Base-by-base conservation (phyloP, 805 yeast species). In the Ogataea trehalophila region DNA sequence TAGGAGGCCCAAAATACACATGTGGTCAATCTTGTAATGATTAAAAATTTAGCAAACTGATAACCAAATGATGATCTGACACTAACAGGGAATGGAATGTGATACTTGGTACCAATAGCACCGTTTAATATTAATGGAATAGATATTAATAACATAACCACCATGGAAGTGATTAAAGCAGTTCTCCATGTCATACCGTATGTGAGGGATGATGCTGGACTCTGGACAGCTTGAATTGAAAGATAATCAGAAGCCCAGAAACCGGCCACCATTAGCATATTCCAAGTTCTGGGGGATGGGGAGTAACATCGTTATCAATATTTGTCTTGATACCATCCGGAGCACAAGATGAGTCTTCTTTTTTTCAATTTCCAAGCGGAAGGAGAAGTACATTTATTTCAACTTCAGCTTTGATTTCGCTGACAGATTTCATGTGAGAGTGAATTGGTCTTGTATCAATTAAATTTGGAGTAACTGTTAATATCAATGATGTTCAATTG, bases 81-180 rank as follows among this genome's bases (percentile, higher is more conserved):
- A 26, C 54, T 54, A 2, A 68, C 52, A 6, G 73, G 68, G 51
- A 68, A 69, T 2, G 71, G 70, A 16, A 69, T 59, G 34, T 68
- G 69, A 14, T 63, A 60, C 33, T 53, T 57, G 6, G 71, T 66
- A 41, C 72, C 72, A 42, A 63, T 57, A 6, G 58, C 59, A 41
- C 66, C 67, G 44, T 64, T 62, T 8, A 62, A 41, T 17, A 55
- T 49, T 23, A 58, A 43, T 15, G 55, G 58, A 13, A 52, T 20
- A 33, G 59, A 58, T 26, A 58, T 55, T 17, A 56, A 41, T 11
- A 55, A 34, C 51, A 55, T 53, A 22, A 60, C 62, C 4, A 58
- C 51, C 17, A 55, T 54, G 16, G 52, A 47, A 5, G 55, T 51
- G 29, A 49, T 49, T 18, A 56, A 44, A 9, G 56, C 52, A 23